Evolutionary conservation across 2,329 filamentous ascomycete species (phyloP).

Genomic region (Trichoderma endophyticum): DNA sequence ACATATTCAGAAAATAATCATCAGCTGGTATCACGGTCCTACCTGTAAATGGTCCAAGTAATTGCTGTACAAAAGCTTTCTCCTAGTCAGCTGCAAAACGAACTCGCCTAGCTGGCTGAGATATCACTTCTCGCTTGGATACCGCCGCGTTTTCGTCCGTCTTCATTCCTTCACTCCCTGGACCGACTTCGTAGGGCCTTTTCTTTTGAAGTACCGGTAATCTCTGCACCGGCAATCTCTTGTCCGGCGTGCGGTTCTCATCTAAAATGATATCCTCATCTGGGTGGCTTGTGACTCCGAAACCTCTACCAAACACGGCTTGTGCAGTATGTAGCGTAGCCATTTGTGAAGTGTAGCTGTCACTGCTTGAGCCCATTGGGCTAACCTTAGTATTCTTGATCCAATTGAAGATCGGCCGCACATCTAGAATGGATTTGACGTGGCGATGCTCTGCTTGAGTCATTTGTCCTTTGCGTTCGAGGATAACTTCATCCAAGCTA

Average conservation of each 20-base stretch:
- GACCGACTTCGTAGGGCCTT: conserved; percentile 23
- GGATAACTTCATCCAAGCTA: conserved; percentile 82
- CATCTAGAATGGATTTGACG: conserved; percentile 56
- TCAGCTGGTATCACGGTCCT: neutral
- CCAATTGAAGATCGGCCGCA: conserved; percentile 57
- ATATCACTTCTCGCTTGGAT: conserved; percentile 18
- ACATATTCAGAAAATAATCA: neutral
- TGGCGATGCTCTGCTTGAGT: conserved; percentile 60
- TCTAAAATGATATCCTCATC: conserved; percentile 45
- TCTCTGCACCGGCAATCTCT: neutral
- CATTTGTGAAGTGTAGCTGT: conserved; percentile 46
- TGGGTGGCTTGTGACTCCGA: conserved; percentile 40
- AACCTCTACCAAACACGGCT: conserved; percentile 50
- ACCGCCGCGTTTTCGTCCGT: neutral
- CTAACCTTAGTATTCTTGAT: conserved; percentile 52
- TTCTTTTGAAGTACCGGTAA: conserved; percentile 21
- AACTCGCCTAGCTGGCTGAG: conserved; percentile 33
- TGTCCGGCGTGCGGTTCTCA: conserved; percentile 20
- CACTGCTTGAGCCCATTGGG: conserved; percentile 27
- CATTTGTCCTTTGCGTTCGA: conserved; percentile 71
- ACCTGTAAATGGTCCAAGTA: neutral
- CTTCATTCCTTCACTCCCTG: conserved; percentile 17
- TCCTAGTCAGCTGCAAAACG: conserved; percentile 29
- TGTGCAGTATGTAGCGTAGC: conserved; percentile 44
- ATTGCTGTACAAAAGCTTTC: conserved; percentile 6